Conservation (phyloP, 352 stramenopile species). For the Elongisporangium senticosum region DNA sequence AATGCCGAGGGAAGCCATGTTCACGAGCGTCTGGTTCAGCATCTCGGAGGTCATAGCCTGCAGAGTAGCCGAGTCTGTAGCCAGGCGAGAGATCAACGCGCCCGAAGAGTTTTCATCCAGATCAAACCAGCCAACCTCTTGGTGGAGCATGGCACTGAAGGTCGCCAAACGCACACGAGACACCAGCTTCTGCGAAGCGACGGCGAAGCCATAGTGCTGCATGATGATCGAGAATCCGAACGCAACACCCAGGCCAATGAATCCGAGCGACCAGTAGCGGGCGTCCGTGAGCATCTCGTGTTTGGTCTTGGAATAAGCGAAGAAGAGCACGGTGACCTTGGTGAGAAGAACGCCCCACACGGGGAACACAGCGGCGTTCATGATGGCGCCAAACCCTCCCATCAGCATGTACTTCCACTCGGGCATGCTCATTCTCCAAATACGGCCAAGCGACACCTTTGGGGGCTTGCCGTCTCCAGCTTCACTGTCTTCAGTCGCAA, state of each 20-base stretch:
- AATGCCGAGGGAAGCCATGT: constrained; percentile 37
- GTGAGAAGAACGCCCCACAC: constrained; percentile 45
- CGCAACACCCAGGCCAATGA: constrained; percentile 30
- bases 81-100: constrained; percentile 59
- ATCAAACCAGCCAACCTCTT: constrained; percentile 85
- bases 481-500: constrained; percentile 1
- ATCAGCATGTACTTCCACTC: constrained; percentile 34
- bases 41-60: constrained; percentile 72
- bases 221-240: constrained; percentile 39
- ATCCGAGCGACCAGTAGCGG: constrained; percentile 34
- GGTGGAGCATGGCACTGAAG: constrained; percentile 60
- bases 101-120: constrained; percentile 63
- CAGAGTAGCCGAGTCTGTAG: constrained; percentile 71
- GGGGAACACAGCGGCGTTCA: constrained; percentile 43
- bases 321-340: constrained; percentile 51
- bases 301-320: constrained; percentile 36
- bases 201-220: constrained; percentile 50
- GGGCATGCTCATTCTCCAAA: constrained; percentile 42
- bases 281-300: constrained; percentile 40
- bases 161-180: constrained; percentile 42
- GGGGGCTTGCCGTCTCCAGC: not conserved
- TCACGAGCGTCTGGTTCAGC: constrained; percentile 45
- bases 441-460: constrained; percentile 25
- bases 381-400: constrained; percentile 24
- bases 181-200: constrained; percentile 52